Evolutionary conservation across 371 early-diverging fungal genomes (phyloP), one percentile per base, ranked within the genome.

Genomic region (Neoconidiobolus thromboides): DNA sequence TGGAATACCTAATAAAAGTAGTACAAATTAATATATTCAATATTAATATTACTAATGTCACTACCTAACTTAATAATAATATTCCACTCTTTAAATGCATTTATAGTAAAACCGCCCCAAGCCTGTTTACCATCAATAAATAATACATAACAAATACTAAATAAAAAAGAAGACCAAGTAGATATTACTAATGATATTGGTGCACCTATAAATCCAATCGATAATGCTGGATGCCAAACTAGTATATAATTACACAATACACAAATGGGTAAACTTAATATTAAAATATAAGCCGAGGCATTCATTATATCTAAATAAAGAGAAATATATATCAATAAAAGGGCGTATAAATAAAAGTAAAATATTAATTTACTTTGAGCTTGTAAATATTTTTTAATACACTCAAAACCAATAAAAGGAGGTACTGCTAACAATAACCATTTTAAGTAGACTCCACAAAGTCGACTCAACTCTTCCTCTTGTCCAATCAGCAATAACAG

Each of bases 91-190:
- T 69, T 65, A 40, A 89, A 65, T 3, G 82, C 78, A 54, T 81
- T 81, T 15, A 75, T 68, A 3, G 83, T 78, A 86, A 89, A 91
- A 6, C 91, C 92, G 36, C 87, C 88, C 90, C 91, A 94, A 2
- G 78, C 76, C 40, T 76, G 72, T 10, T 72, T 65, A 0, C 91
- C 92, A n/a, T 75, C 71, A 52, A 87, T 71, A 63, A 68, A 82
- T 46, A 67, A 62, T 37, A 81, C 75, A 56, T 92, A 94, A 26
- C 26, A 26, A 26, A 26, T 26, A 26, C 26, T 92, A 94, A 26
- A 26, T 26, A 26, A 26, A 26, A 26, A 26, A 26, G 26, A 26
- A 26, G 26, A 26, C 26, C 26, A 26, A 26, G 26, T 26, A 26
- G 26, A 26, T 26, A 26, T 26, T 26, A 26, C 26, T 26, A 26